Evolutionary conservation across 2,329 filamentous ascomycete genomes (phyloP), one percentile per base, ranked within the genome.

Genomic region (Aureobasidium sp.): DNA sequence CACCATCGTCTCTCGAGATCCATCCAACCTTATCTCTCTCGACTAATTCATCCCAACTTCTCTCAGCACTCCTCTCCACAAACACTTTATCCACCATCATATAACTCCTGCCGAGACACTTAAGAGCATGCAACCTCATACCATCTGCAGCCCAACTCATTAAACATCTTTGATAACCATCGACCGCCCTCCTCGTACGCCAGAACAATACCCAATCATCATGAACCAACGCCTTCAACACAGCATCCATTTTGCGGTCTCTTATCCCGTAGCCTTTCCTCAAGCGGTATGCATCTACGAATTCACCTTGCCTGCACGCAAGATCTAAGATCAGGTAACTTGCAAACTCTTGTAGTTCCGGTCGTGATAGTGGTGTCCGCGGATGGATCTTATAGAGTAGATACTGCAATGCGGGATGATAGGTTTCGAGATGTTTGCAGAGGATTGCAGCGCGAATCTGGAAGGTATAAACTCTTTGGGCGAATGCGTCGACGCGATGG

Each of bases 381-480:
- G 82, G 79, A 68, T 95, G 89, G 64, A 97, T 86, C 8, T 78
- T 76, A 48, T 86, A 82, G 13, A 99, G 79, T 2, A 97, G 82
- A 68, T 96, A 86, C 42, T 89, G 82, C 26, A 97, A 84, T 1
- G 93, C 91, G 0, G 93, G 91, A 66, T 93, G 88, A 73, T 97
- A 99, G 1, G 91, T 91, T 68, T 96, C 90, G 68, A 88, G 89
- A 68, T 95, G 87, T 66, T 87, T 85, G 62, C 88, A 85, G 37
- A 96, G 83, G 65, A 99, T 87, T 27, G 89, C 87, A 29, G 92
- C 81, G 61, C 92, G 88, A 68, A 96, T 90, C 69, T 90, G 91
- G 79, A 97, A 97, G 65, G 96, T 85, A 75, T 97, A 96, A 17
- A 87, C 90, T 68, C 91, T 87, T n/a, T 89, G 85, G 1, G 93